Percentiles rank a stretch among this genome's conserved stretches.
Evolutionary conservation across 768 basidiomycete species (phyloP).

Genomic region (Pulveroboletus frians): DNA sequence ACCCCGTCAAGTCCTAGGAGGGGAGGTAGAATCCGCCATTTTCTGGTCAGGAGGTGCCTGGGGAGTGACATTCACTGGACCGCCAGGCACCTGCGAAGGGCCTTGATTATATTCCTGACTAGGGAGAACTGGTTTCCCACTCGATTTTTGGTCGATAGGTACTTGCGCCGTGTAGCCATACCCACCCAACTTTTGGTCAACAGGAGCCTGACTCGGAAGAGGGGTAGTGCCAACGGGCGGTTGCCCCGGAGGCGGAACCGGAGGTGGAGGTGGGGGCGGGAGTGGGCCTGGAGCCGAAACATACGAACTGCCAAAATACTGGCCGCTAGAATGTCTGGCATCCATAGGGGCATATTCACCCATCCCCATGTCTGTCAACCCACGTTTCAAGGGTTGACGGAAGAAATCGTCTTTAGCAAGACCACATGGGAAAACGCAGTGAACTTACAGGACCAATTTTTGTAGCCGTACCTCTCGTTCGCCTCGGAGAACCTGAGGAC

Average conservation of each 20-base stretch:
- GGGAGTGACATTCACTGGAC: neutral
- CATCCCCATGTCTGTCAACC: slow-evolving; percentile 16
- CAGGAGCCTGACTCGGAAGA: neutral
- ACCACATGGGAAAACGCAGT: too few species aligned
- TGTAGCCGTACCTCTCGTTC: slow-evolving; percentile 43
- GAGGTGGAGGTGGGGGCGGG: neutral
- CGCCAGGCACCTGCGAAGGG: neutral
- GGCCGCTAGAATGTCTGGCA: neutral
- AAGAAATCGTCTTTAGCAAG: neutral
- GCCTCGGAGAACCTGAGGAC: slow-evolving; percentile 80
- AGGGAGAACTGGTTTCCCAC: neutral
- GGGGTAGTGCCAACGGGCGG: neutral
- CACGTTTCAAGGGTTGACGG: neutral
- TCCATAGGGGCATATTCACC: slow-evolving; percentile 8
- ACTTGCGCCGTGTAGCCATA: neutral
- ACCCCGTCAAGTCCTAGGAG: neutral
- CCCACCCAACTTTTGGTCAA: slow-evolving; percentile 4
- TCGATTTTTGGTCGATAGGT: neutral
- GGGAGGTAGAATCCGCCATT: neutral
- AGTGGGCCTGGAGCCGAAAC: neutral
- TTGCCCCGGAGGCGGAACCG: slow-evolving; percentile 1
- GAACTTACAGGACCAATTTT: slow-evolving; percentile 24
- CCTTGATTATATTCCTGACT: slow-evolving; percentile 4
- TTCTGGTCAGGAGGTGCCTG: slow-evolving; percentile 1
- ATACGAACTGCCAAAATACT: too few species aligned